Percentiles rank a stretch among this genome's conserved stretches.
phyloP scores from a whole-genome alignment of 2,329 filamentous ascomycete species.

The Curvularia lunata region DNA sequence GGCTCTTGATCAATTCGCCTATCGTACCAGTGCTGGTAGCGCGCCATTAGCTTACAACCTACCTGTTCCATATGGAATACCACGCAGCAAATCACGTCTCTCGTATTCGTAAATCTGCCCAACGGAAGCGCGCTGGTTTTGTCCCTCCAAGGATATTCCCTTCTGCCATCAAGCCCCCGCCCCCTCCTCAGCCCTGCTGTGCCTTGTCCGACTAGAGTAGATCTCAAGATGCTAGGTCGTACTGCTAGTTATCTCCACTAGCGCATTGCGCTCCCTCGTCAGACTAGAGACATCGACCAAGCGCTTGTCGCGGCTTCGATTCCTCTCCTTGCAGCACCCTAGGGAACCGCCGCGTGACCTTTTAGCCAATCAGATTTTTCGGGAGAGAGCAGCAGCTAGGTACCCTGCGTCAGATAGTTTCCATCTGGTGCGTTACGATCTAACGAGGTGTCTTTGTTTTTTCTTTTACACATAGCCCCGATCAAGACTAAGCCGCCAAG shows the following conservation, averaged over 20 bases:
- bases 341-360: neutral
- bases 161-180: neutral
- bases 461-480: too few relatives aligned
- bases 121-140: neutral
- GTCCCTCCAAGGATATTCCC: neutral
- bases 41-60: neutral
- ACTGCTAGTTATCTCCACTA: neutral
- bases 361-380: neutral
- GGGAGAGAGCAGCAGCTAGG: too few relatives aligned
- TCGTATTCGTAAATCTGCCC: neutral
- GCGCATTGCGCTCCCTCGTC: neutral
- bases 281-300: neutral
- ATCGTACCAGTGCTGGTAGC: neutral
- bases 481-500: too few relatives aligned
- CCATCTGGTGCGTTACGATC: neutral
- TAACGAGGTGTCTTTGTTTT: too few relatives aligned
- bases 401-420: neutral
- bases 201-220: neutral
- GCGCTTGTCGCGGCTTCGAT: constrained; percentile 1
- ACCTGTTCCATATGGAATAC: neutral
- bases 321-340: neutral
- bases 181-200: neutral
- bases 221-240: neutral
- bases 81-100: neutral
- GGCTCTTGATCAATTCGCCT: neutral